phyloP scores from a whole-genome alignment of 352 stramenopile genomes.

The Thalassiosira livingstoniorum region DNA sequence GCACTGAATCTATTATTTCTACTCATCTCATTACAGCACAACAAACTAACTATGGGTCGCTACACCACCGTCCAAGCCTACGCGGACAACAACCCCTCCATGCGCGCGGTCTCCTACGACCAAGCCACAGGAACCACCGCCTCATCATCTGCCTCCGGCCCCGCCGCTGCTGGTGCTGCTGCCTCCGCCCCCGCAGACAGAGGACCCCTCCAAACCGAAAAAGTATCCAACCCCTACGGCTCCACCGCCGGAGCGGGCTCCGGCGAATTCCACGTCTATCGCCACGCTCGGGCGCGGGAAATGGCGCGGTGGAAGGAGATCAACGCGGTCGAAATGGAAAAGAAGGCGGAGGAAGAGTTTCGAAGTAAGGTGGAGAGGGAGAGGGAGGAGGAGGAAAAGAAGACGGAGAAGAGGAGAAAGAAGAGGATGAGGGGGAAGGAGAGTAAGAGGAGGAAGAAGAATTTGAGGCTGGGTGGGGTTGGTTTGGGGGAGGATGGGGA shows the following conservation, averaged over 20 bases:
- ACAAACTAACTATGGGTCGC: slow-evolving; percentile 71
- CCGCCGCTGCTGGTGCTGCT: neutral
- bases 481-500: slow-evolving; percentile 9
- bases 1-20: no score
- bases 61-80: slow-evolving; percentile 85
- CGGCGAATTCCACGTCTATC: slow-evolving; percentile 97
- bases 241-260: slow-evolving; percentile 93
- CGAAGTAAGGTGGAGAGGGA: slow-evolving; percentile 43
- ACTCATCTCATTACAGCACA: no score
- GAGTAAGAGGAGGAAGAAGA: slow-evolving; percentile 79
- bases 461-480: slow-evolving; percentile 76
- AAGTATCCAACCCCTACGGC: slow-evolving; percentile 95
- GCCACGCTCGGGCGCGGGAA: slow-evolving; percentile 91
- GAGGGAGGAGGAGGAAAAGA: slow-evolving; percentile 55
- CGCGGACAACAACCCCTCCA: slow-evolving; percentile 80
- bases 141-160: neutral
- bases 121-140: slow-evolving; percentile 66
- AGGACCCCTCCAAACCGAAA: slow-evolving; percentile 76
- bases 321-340: slow-evolving; percentile 87
- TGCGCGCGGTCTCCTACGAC: slow-evolving; percentile 76
- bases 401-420: slow-evolving; percentile 73
- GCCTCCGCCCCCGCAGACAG: slow-evolving; percentile 18
- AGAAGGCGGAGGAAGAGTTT: slow-evolving; percentile 67
- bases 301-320: slow-evolving; percentile 91
- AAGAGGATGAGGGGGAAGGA: slow-evolving; percentile 84